Evolutionary conservation across 768 basidiomycete species (phyloP).

Genomic region (Psilocybe cyanescens): DNA sequence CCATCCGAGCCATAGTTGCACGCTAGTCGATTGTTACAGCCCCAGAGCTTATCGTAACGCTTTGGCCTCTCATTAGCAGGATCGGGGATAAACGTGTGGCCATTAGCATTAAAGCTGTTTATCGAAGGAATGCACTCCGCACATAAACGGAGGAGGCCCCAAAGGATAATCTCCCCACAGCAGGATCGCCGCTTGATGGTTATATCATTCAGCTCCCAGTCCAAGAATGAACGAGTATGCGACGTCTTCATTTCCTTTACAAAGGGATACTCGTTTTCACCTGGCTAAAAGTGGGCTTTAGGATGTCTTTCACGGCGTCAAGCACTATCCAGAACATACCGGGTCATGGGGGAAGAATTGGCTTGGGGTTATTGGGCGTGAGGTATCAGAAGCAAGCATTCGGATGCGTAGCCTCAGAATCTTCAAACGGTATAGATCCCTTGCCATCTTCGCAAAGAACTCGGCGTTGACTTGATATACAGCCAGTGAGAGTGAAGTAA

Average conservation of each 20-base stretch:
- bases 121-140: slow-evolving; percentile 18
- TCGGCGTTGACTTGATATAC: slow-evolving; percentile 7
- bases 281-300: not conserved
- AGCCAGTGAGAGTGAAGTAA: slow-evolving; percentile 7
- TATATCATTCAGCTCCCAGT: slow-evolving; percentile 18
- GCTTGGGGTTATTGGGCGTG: slow-evolving; percentile 9
- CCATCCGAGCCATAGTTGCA: not conserved
- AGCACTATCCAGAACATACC: not conserved
- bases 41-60: not conserved
- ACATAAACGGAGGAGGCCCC: slow-evolving; percentile 18
- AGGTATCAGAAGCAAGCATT: slow-evolving; percentile 3
- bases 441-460: slow-evolving; percentile 5
- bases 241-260: slow-evolving; percentile 1
- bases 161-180: slow-evolving; percentile 19
- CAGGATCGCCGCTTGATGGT: slow-evolving; percentile 19
- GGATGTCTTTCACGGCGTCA: not conserved
- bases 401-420: slow-evolving; percentile 9
- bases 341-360: slow-evolving; percentile 15
- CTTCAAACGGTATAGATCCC: slow-evolving; percentile 1
- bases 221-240: not conserved
- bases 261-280: slow-evolving; percentile 2
- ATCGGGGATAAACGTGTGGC: slow-evolving; percentile 14
- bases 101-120: slow-evolving; percentile 12
- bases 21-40: not conserved
- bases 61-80: slow-evolving; percentile 11